Evolutionary conservation across 2,329 filamentous ascomycete species (phyloP).

Genomic region (Phialophora verrucosa): DNA sequence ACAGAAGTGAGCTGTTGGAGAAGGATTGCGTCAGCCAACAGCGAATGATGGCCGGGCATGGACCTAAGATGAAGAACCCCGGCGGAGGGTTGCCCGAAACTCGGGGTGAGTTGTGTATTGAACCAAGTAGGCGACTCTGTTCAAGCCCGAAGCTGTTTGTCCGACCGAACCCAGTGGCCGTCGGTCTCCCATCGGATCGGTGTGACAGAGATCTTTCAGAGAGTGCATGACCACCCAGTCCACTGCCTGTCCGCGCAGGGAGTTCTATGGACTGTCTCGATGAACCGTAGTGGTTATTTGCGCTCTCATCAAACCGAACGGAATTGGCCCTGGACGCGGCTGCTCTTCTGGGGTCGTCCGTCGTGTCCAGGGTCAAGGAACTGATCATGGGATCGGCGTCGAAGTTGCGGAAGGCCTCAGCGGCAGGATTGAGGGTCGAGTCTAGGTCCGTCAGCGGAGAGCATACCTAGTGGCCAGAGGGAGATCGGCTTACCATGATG

Average conservation of each 20-base stretch:
- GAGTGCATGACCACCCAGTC: slow-evolving; percentile 77
- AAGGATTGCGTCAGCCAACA: slow-evolving; percentile 94
- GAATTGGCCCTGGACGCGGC: slow-evolving; percentile 88
- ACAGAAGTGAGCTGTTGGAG: slow-evolving; percentile 84
- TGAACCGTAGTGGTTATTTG: slow-evolving; percentile 88
- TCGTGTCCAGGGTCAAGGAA: slow-evolving; percentile 81
- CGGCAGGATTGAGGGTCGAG: slow-evolving; percentile 76
- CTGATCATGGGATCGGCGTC: slow-evolving; percentile 82
- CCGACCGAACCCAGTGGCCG: slow-evolving; percentile 83
- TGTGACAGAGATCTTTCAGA: slow-evolving; percentile 91
- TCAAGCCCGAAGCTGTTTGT: slow-evolving; percentile 89
- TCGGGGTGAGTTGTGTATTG: slow-evolving; percentile 71
- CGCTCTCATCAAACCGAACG: slow-evolving; percentile 95
- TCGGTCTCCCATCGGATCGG: slow-evolving; percentile 93
- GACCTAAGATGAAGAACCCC: slow-evolving; percentile 81
- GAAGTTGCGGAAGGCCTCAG: slow-evolving; percentile 86
- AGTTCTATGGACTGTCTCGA: slow-evolving; percentile 85
- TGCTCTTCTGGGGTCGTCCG: slow-evolving; percentile 83
- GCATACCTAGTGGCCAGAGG: not conserved
- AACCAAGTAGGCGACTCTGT: slow-evolving; percentile 68
- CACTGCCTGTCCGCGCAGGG: slow-evolving; percentile 76
- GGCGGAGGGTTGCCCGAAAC: slow-evolving; percentile 72
- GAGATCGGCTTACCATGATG: slow-evolving; percentile 72
- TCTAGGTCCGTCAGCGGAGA: slow-evolving; percentile 58
- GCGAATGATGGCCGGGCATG: slow-evolving; percentile 90